Conservation (phyloP, 225 moss, liverwort and hornwort species). For the Sphagnum tenellum region DNA sequence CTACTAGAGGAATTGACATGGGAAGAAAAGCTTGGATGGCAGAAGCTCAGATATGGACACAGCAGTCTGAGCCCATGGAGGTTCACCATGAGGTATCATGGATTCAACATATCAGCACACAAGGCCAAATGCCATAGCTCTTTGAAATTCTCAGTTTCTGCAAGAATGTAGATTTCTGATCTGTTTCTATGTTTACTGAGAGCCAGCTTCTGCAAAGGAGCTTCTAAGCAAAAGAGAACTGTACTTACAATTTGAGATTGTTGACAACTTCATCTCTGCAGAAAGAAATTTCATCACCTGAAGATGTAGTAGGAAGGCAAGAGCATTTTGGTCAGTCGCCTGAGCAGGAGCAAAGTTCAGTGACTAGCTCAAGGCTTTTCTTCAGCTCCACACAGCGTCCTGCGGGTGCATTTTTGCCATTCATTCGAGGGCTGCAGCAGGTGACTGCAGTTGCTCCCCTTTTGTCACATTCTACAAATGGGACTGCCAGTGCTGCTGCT, state of each 20-base stretch:
- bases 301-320: conserved; percentile 25
- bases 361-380: conserved; percentile 55
- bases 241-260: too few relatives aligned
- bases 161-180: neutral
- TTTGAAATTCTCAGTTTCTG: neutral
- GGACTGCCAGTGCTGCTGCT: conserved; percentile 11
- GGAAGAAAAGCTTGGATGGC: conserved; percentile 82
- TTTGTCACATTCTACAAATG: conserved; percentile 27
- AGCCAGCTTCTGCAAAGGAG: too few relatives aligned
- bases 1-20: conserved; percentile 7
- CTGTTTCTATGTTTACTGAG: too few relatives aligned
- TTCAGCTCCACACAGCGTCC: conserved; percentile 70
- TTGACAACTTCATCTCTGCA: too few relatives aligned
- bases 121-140: too few relatives aligned
- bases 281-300: conserved; percentile 23
- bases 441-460: conserved; percentile 20
- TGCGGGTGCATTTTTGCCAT: conserved; percentile 87
- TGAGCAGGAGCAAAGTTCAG: conserved; percentile 49
- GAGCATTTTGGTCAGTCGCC: conserved; percentile 16
- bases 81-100: conserved; percentile 30
- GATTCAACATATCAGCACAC: too few relatives aligned
- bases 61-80: conserved; percentile 39
- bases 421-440: conserved; percentile 53
- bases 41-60: conserved; percentile 87
- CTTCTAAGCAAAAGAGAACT: too few relatives aligned